Evolutionary conservation across 1,139 yeast species (phyloP), one percentile per base, ranked within the genome.

Genomic region (Scheffersomyces lignicola): DNA sequence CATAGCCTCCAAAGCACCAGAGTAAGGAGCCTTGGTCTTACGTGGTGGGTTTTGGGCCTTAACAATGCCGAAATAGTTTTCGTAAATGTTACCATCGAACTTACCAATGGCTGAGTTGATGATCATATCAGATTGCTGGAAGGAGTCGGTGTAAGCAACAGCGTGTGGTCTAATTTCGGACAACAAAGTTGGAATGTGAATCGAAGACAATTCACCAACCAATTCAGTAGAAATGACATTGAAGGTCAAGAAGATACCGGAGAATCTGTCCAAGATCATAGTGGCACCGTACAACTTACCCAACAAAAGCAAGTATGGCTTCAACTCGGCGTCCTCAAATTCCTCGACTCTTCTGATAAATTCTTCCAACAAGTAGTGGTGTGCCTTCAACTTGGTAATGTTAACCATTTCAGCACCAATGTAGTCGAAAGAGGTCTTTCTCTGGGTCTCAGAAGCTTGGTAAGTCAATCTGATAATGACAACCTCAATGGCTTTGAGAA

Each of bases 111-210:
- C 83, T 2, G 97, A 78, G 64, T 89, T 87, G 57, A 90, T 75
- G 64, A 84, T 76, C 66, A 78, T 85, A 62, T 90, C 97, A 24
- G 90, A 78, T 54, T 84, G 74, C 65, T 83, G 82, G 75, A 90
- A 90, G 5, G 96, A 76, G 62, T 90, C 97, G n/a, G 95, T 85
- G 49, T 86, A 71, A 13, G 87, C 86, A 56, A 88, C 78, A 38
- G 83, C 84, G 52, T 84, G 82, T 31, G 80, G 80, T 59, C 97
- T 76, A 40, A 70, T 47, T 40, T 63, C 65, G 35, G 45, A 44
- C 48, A 68, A 65, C 38, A 65, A 54, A 35, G 51, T 56, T 35
- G 71, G 66, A 41, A 66, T 57, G 39, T 56, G 53, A 33, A 48
- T 48, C 37, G 62, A 51, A 39, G 60, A 58, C 45, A 67, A 54